Conservation (phyloP, 2,329 filamentous ascomycete genomes). For the Monosporascus sp. region DNA sequence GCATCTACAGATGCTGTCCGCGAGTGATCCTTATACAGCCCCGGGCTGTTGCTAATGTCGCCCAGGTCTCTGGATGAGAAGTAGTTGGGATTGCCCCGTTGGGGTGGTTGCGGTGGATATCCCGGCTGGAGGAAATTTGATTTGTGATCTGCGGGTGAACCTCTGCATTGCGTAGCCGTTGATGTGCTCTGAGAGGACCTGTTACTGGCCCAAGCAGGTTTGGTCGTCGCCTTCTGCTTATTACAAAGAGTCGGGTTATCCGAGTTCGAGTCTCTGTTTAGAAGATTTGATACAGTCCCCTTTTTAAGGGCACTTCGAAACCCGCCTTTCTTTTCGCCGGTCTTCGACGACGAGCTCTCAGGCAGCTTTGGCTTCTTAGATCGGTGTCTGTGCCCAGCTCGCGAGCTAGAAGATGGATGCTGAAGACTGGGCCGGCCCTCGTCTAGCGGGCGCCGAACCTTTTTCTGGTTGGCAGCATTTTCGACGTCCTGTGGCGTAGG, state of each 20-base stretch:
- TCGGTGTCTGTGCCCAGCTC: conserved; percentile 18
- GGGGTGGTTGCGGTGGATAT: conserved; percentile 29
- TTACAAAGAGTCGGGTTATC: conserved; percentile 18
- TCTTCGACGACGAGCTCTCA: conserved; percentile 14
- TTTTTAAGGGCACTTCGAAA: conserved; percentile 49
- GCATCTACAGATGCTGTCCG: conserved; percentile 45
- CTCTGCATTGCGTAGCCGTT: conserved; percentile 16
- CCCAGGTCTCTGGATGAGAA: conserved; percentile 35
- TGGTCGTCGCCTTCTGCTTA: conserved; percentile 13
- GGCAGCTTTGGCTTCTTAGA: conserved; percentile 26
- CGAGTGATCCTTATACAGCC: conserved; percentile 35
- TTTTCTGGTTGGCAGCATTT: conserved; percentile 42
- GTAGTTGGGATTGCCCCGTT: conserved; percentile 31
- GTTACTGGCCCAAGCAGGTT: conserved; percentile 19
- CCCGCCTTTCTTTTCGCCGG: conserved; percentile 38
- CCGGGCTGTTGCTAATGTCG: conserved; percentile 15
- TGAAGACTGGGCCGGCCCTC: conserved; percentile 13
- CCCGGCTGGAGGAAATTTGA: conserved; percentile 26
- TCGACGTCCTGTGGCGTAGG: conserved; percentile 21
- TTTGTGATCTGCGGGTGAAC: conserved; percentile 25
- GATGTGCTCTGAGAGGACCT: conserved; percentile 15
- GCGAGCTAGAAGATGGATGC: conserved; percentile 12
- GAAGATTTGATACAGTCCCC: conserved; percentile 40
- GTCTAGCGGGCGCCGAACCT: conserved; percentile 31
- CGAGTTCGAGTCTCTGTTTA: conserved; percentile 39